phyloP scores from a whole-genome alignment of 2,329 filamentous ascomycete genomes.

The Tolypocladium ovalisporum region DNA sequence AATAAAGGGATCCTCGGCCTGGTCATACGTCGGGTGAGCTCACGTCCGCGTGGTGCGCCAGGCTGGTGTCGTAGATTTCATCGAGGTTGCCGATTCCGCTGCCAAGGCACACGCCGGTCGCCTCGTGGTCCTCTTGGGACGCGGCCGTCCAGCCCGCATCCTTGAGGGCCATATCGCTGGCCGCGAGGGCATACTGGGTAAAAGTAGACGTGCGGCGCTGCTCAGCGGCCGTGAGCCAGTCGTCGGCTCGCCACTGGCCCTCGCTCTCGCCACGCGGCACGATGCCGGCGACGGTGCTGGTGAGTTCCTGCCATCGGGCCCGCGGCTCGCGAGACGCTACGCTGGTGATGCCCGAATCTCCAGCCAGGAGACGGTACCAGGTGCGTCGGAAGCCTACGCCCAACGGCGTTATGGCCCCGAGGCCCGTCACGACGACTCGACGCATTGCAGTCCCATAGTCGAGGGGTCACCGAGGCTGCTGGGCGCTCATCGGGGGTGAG shows the following conservation, averaged over 20 bases:
- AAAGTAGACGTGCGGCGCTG: slow-evolving; percentile 81
- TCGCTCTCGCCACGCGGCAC: slow-evolving; percentile 46
- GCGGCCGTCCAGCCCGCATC: slow-evolving; percentile 70
- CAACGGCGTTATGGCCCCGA: slow-evolving; percentile 73
- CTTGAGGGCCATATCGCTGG: slow-evolving; percentile 71
- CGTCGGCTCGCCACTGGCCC: slow-evolving; percentile 37
- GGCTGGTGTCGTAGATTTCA: slow-evolving; percentile 74
- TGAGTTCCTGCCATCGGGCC: slow-evolving; percentile 56
- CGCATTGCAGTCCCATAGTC: slow-evolving; percentile 34
- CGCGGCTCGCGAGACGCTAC: slow-evolving; percentile 48
- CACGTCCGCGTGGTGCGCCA: slow-evolving; percentile 65
- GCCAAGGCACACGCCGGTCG: slow-evolving; percentile 82
- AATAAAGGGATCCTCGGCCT: not conserved
- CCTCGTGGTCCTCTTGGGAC: slow-evolving; percentile 52
- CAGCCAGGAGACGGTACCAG: slow-evolving; percentile 72
- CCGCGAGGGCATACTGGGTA: slow-evolving; percentile 82
- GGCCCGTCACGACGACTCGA: slow-evolving; percentile 73
- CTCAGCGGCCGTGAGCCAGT: slow-evolving; percentile 44
- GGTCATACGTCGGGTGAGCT: slow-evolving; percentile 14
- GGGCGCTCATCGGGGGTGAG: not conserved
- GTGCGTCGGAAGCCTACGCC: slow-evolving; percentile 68
- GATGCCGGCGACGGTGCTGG: slow-evolving; percentile 75
- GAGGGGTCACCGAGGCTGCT: not conserved
- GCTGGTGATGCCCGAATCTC: slow-evolving; percentile 71
- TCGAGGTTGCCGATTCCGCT: slow-evolving; percentile 94